These are phyloP conservation scores for Plasmodium chabaudi DNA, from an alignment of 169 alveolate genomes.

Conservation along the genomic window DNA sequence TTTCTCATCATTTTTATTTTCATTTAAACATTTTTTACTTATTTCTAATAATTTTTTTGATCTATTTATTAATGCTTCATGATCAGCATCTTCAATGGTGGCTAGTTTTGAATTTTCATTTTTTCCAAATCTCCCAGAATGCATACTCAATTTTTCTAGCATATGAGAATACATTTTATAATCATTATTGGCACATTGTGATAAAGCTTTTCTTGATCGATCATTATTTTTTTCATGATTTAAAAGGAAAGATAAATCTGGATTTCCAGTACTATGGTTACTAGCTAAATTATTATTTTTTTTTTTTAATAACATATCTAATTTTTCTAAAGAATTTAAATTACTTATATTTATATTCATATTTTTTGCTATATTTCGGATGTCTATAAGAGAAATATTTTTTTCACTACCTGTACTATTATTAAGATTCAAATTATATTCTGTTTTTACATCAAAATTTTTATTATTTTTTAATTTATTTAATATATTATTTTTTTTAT, in stretches of 20 bases:
- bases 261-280: not conserved
- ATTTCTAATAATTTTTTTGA: conserved; percentile 50
- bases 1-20: conserved; percentile 15
- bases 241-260: not conserved
- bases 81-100: conserved; percentile 9
- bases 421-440: not conserved
- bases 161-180: conserved; percentile 44
- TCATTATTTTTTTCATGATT: conserved; percentile 5
- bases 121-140: not conserved
- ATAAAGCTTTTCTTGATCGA: conserved; percentile 8
- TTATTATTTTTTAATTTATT: conserved; percentile 9
- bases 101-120: conserved; percentile 11
- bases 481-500: not conserved
- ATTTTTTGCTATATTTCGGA: not conserved
- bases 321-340: conserved; percentile 44
- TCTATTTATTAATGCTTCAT: conserved; percentile 34
- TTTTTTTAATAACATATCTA: conserved; percentile 42
- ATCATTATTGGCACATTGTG: conserved; percentile 8
- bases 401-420: not conserved
- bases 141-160: conserved; percentile 2
- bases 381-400: not conserved
- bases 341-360: not conserved
- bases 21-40: conserved; percentile 43
- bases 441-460: conserved; percentile 29
- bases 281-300: conserved; percentile 4